These are phyloP conservation scores for Penicillium decumbens DNA, from an alignment of 2,329 filamentous ascomycete genomes.

Conservation along the genomic window DNA sequence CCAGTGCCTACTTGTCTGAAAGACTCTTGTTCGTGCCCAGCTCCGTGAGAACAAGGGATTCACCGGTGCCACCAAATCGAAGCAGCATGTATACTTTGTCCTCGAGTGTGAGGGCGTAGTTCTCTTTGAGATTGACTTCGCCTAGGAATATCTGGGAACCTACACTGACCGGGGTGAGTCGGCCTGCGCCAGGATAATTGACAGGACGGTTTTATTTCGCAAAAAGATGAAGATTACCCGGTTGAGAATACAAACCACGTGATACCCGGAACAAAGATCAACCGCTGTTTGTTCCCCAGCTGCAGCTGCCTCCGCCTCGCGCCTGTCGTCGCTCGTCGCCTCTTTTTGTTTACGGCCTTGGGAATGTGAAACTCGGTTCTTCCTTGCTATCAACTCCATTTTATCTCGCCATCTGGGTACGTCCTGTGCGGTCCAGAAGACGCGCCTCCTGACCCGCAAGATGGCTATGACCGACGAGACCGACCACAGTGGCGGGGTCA, in stretches of 20 bases:
- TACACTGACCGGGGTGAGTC: too few species aligned
- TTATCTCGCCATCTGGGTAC: constrained; percentile 3
- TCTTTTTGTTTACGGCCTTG: neutral
- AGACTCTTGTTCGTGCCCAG: too few species aligned
- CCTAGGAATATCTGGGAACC: too few species aligned
- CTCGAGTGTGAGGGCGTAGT: too few species aligned
- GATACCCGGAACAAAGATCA: constrained; percentile 10
- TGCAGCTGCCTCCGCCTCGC: constrained; percentile 3
- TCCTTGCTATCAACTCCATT: neutral
- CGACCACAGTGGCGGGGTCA: constrained; percentile 41
- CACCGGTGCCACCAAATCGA: too few species aligned
- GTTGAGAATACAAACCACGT: constrained; percentile 3
- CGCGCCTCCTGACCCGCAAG: constrained; percentile 11
- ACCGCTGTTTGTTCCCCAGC: constrained; percentile 11
- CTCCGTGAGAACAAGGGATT: too few species aligned
- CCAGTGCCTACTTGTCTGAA: too few species aligned
- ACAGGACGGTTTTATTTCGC: neutral
- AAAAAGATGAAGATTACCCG: constrained; percentile 49
- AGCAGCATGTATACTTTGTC: too few species aligned
- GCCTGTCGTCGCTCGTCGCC: neutral
- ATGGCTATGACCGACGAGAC: constrained; percentile 41
- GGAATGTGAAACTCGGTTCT: neutral
- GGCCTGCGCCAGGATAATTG: too few species aligned
- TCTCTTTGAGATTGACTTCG: too few species aligned
- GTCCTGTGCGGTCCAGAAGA: constrained; percentile 3